Evolutionary conservation across 1,284 basidiomycete genomes (phyloP).

Genomic region (Irpex lacteus): DNA sequence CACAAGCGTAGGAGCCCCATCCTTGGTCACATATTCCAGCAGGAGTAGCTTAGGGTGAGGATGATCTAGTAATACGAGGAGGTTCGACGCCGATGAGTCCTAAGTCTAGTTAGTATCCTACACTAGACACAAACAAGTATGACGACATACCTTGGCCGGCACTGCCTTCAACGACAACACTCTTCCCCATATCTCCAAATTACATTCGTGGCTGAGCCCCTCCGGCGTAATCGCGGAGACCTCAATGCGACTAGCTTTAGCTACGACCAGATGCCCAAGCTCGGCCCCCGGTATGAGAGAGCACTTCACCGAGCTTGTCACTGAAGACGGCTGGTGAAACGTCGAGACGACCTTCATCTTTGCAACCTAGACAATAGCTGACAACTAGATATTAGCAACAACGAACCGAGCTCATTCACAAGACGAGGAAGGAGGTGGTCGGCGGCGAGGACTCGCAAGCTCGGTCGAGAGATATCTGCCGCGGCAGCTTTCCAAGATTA

Average conservation of each 20-base stretch:
- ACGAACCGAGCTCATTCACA: too few relatives aligned
- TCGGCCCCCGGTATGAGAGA: slow-evolving; percentile 36
- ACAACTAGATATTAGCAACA: too few relatives aligned
- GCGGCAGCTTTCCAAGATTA: background rate
- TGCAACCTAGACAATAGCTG: background rate
- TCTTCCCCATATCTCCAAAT: slow-evolving; percentile 63
- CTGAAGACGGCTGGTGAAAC: slow-evolving; percentile 65
- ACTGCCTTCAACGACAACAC: slow-evolving; percentile 54
- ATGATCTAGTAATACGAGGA: slow-evolving; percentile 68
- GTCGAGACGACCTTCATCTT: slow-evolving; percentile 69
- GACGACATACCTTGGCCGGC: slow-evolving; percentile 44
- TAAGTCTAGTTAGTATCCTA: slow-evolving; percentile 8
- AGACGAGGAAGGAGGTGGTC: background rate
- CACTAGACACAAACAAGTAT: slow-evolving; percentile 8
- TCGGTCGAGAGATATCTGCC: background rate
- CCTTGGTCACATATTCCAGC: slow-evolving; percentile 44
- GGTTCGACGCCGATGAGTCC: slow-evolving; percentile 47
- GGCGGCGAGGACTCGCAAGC: background rate
- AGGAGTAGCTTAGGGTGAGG: slow-evolving; percentile 69
- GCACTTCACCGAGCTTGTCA: slow-evolving; percentile 61
- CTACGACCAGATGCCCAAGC: slow-evolving; percentile 63
- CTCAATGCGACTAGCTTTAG: slow-evolving; percentile 60
- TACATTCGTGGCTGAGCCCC: slow-evolving; percentile 55
- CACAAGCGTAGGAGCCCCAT: slow-evolving; percentile 36
- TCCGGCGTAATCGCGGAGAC: slow-evolving; percentile 59